phyloP scores from a whole-genome alignment of 2,329 filamentous ascomycete genomes.

The Fusarium metavorans region DNA sequence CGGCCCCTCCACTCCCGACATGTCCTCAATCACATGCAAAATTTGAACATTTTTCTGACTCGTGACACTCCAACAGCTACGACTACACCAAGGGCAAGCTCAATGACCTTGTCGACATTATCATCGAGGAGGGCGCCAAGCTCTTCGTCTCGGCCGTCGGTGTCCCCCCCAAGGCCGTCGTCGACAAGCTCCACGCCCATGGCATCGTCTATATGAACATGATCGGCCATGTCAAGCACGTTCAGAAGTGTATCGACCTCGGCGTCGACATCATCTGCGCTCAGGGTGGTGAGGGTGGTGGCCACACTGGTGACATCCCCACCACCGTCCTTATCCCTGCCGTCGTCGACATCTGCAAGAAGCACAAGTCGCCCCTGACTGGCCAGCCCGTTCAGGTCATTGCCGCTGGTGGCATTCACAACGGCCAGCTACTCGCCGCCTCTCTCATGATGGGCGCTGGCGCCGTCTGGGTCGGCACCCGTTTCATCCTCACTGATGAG shows the following conservation, averaged over 20 bases:
- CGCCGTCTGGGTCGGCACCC: conserved; percentile 96
- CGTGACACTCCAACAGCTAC: conserved; percentile 71
- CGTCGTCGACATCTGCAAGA: conserved; percentile 84
- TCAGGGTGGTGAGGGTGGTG: conserved; percentile 96
- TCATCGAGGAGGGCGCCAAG: conserved; percentile 91
- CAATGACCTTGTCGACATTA: conserved; percentile 86
- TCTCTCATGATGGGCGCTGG: conserved; percentile 92
- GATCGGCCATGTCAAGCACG: conserved; percentile 99
- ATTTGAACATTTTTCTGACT: conserved; percentile 21
- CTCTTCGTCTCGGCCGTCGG: conserved; percentile 98
- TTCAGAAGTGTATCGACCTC: conserved; percentile 92
- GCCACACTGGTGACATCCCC: conserved; percentile 94
- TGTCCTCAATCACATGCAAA: conserved; percentile 38
- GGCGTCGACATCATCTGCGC: conserved; percentile 98
- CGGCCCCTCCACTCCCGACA: background rate
- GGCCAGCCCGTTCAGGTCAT: conserved; percentile 90
- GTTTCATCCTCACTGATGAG: conserved; percentile 94
- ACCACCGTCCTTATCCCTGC: conserved; percentile 93
- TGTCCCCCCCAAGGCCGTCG: conserved; percentile 87
- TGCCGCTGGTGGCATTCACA: conserved; percentile 93
- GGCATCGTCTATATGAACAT: conserved; percentile 99
- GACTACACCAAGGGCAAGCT: conserved; percentile 99
- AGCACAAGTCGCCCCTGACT: conserved; percentile 87
- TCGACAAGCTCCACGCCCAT: conserved; percentile 88
- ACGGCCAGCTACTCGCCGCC: conserved; percentile 89